Evolutionary conservation across 2,329 filamentous ascomycete species (phyloP), one percentile per base, ranked within the genome.

Genomic region (Stagonosporopsis rhizophila): DNA sequence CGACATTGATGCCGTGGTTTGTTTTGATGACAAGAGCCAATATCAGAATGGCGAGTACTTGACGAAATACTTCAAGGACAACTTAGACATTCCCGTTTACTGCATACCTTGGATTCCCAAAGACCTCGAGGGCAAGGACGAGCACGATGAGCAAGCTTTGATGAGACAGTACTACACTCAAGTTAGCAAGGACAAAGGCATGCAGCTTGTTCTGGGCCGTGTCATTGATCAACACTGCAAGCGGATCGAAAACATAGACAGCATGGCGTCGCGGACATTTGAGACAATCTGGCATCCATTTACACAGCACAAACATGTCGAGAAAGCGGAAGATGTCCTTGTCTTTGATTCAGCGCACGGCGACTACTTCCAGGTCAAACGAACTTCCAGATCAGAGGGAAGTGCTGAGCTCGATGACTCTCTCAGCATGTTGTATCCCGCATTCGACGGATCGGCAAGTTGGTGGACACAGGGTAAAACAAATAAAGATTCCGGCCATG

Each of bases 381-480:
- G 65, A 77, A 79, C 48, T 1, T 11, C 20, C 3, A 69, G 69
- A n/a, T 61, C 70, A 23, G 25, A 56, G 2, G n/a, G 50, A 41
- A 51, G 52, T 40, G 9, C 14, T 25, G 7, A 58, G 50, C 8
- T 48, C n/a, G 37, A 60, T 61, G 51, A 57, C 37, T 14, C 64
- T 55, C 15, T 27, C 61, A 65, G 77, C 6, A 68, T 86, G 3
- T 75, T 91, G 0, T 82, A 81, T 41, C 83, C 90, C 1, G 88
- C 89, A 0, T 92, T 95, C 52, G 92, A 96, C 65, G 91, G 89
- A 2, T 95, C 91, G 0, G 91, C 91, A 1, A 94, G 90, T 0
- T 96, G 92, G 91, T 96, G 92, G 91, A 96, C 91, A 0, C 92
- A 96, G 75, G 91, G 53, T 46, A 47, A 34, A n/a, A 9, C 2